Evolutionary conservation across 179 eudicot species (phyloP).

Genomic region (Nepenthes alata): DNA sequence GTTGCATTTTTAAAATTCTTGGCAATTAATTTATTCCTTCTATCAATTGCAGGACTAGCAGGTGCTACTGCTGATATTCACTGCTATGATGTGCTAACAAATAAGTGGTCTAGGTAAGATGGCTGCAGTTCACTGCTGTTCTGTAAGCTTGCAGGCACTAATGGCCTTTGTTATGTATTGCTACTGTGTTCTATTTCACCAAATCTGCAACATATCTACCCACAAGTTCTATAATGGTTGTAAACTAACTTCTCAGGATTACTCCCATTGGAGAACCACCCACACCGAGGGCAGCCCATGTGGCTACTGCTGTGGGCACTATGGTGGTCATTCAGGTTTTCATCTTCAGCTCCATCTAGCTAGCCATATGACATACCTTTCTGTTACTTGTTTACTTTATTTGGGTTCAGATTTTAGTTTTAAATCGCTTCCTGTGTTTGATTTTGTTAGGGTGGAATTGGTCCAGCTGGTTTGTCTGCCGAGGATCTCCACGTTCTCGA

Average conservation of each 20-base stretch:
- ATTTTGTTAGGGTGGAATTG: constrained; percentile 76
- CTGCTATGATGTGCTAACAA: constrained; percentile 82
- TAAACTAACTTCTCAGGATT: constrained; percentile 34
- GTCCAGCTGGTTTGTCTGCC: constrained; percentile 98
- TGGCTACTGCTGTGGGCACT: constrained; percentile 98
- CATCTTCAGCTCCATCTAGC: constrained; percentile 1
- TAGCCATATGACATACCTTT: constrained; percentile 1
- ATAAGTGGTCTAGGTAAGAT: constrained; percentile 91
- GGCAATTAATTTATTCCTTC: constrained; percentile 11
- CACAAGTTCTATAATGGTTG: too few relatives aligned
- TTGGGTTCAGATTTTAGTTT: constrained; percentile 1
- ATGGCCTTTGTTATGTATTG: too few relatives aligned
- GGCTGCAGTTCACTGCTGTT: too few relatives aligned
- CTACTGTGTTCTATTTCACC: too few relatives aligned
- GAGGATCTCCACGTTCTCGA: constrained; percentile 99
- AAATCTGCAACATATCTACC: too few relatives aligned
- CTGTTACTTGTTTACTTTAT: constrained; percentile 3
- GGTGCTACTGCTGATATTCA: constrained; percentile 99
- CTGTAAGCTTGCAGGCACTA: neutral
- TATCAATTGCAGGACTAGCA: constrained; percentile 64
- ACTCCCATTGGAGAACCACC: constrained; percentile 96
- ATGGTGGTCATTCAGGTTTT: constrained; percentile 99
- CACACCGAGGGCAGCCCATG: constrained; percentile 98
- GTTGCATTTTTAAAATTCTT: constrained; percentile 1
- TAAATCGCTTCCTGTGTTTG: neutral